Conservation (phyloP, 331 rosid genomes). For the Cydonia oblonga region DNA sequence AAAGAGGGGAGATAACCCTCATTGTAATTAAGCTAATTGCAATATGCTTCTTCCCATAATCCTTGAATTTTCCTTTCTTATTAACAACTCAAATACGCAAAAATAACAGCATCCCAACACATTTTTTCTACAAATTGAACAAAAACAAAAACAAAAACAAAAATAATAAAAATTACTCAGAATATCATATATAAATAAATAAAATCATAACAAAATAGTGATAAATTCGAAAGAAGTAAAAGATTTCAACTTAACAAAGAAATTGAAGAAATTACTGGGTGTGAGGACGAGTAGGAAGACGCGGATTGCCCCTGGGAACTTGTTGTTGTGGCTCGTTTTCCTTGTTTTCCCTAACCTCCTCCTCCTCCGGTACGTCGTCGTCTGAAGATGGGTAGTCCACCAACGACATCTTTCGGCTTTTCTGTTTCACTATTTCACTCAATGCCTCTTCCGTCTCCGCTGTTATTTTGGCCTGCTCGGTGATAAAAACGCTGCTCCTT, state of each 20-base stretch:
- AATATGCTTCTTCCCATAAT: not conserved
- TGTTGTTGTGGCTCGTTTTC: not conserved
- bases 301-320: slow-evolving; percentile 6
- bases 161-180: not conserved
- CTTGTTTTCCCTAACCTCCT: not conserved
- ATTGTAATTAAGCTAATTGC: not conserved
- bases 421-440: not conserved
- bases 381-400: slow-evolving; percentile 91
- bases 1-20: not conserved
- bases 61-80: not conserved
- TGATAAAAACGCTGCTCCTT: too few species aligned
- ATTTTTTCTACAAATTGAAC: not conserved
- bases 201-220: too few species aligned
- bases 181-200: not conserved
- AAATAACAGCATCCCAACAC: not conserved
- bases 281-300: not conserved
- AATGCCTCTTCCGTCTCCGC: too few species aligned
- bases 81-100: not conserved
- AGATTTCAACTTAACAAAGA: not conserved
- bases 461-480: too few species aligned
- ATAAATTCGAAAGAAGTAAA: not conserved
- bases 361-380: slow-evolving; percentile 49
- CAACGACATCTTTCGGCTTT: slow-evolving; percentile 46
- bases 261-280: slow-evolving; percentile 27
- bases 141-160: not conserved